Evolutionary conservation across 163 green algal genomes (phyloP).

Genomic region (Chloromonas sp.): DNA sequence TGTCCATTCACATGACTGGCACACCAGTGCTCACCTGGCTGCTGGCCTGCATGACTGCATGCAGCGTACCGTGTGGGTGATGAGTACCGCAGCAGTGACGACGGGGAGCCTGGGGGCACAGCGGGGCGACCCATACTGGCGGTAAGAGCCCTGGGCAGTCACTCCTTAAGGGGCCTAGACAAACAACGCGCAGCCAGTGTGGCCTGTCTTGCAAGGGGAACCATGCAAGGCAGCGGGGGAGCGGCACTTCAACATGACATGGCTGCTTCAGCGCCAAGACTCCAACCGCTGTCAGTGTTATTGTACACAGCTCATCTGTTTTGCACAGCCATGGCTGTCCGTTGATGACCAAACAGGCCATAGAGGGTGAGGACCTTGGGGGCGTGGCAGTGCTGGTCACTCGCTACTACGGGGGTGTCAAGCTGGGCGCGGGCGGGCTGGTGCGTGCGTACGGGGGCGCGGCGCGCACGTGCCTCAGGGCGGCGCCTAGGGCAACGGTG

Average conservation of each 20-base stretch:
- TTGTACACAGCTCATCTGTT: too few relatives aligned
- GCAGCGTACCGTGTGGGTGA: constrained; percentile 31
- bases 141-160: background rate
- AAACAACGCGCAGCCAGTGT: background rate
- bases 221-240: too few relatives aligned
- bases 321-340: too few relatives aligned
- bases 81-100: constrained; percentile 61
- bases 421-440: constrained; percentile 82
- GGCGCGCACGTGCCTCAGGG: constrained; percentile 63
- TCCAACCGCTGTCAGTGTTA: too few relatives aligned
- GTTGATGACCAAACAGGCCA: constrained; percentile 30
- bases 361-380: constrained; percentile 72
- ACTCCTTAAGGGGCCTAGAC: background rate
- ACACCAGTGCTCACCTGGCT: too few relatives aligned
- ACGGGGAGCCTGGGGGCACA: constrained; percentile 80
- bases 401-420: constrained; percentile 78
- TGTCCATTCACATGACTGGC: too few relatives aligned
- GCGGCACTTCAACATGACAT: too few relatives aligned
- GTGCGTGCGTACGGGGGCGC: constrained; percentile 80
- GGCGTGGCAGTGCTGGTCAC: constrained; percentile 74
- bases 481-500: constrained; percentile 35
- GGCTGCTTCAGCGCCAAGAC: too few relatives aligned
- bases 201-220: too few relatives aligned
- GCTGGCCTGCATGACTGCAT: background rate
- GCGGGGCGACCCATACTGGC: constrained; percentile 83